phyloP scores from a whole-genome alignment of 495 filamentous ascomycete genomes.

The Aspergillus saccharolyticus region DNA sequence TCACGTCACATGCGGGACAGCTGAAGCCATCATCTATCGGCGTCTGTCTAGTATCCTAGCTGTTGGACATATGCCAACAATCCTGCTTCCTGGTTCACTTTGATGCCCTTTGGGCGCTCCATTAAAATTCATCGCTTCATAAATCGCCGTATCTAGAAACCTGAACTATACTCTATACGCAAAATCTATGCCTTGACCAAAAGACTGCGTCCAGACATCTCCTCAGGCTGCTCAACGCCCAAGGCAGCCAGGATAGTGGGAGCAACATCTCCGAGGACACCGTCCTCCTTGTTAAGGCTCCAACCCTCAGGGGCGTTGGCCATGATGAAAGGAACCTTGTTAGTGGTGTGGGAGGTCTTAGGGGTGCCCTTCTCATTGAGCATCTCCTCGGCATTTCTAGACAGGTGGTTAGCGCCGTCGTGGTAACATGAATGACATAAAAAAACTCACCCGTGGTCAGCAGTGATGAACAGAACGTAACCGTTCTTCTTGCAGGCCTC shows the following conservation, averaged over 20 bases:
- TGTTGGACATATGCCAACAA: background rate
- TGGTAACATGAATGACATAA: background rate
- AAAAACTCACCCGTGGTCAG: conserved; percentile 75
- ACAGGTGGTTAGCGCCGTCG: background rate
- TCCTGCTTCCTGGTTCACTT: background rate
- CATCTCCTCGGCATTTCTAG: conserved; percentile 97
- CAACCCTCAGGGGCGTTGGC: conserved; percentile 89
- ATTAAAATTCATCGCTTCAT: conserved; percentile 26
- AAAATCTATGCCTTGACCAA: conserved; percentile 58
- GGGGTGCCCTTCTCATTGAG: conserved; percentile 89
- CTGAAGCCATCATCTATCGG: background rate
- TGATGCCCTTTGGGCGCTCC: conserved; percentile 8
- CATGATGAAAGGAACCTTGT: conserved; percentile 97
- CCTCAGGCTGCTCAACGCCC: conserved; percentile 82
- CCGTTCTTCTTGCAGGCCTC: conserved; percentile 88
- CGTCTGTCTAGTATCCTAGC: background rate
- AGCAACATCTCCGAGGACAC: conserved; percentile 93
- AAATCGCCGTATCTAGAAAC: conserved; percentile 15
- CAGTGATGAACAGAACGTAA: conserved; percentile 89
- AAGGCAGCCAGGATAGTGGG: conserved; percentile 86
- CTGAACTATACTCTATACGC: conserved; percentile 16
- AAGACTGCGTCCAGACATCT: conserved; percentile 85
- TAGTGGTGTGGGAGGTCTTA: conserved; percentile 96
- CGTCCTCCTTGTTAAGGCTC: conserved; percentile 77
- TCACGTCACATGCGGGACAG: background rate